Percentiles rank a stretch among this genome's conserved stretches.
Conservation (phyloP, 352 stramenopile species). For the Aphanomyces invadans region DNA sequence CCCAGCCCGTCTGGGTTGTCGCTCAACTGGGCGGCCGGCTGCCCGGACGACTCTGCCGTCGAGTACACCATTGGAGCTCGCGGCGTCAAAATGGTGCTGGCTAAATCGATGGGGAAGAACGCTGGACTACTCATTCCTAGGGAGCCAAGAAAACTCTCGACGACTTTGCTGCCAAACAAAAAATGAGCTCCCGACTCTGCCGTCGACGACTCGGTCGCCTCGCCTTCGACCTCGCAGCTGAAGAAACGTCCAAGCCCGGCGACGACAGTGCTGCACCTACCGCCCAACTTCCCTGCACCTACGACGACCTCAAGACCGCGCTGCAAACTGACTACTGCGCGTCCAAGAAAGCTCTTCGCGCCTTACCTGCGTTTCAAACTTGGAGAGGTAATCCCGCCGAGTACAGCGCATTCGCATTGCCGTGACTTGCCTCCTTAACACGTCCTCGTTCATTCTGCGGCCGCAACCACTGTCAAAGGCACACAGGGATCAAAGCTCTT, state of each 20-base stretch:
- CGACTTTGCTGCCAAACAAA: neutral
- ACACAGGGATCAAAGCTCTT: too few relatives aligned
- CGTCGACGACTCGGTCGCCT: neutral
- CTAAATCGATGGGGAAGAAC: neutral
- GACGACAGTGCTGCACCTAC: neutral
- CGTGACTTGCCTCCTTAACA: too few relatives aligned
- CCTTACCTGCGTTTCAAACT: neutral
- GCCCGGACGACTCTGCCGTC: neutral
- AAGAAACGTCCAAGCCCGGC: neutral
- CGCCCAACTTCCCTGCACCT: too few relatives aligned
- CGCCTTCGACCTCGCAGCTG: neutral
- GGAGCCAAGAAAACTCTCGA: constrained; percentile 12
- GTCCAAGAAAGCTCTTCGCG: neutral
- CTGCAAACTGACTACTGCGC: neutral
- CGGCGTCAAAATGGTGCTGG: constrained; percentile 15
- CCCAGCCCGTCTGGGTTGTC: constrained; percentile 4
- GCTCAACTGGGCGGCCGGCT: neutral
- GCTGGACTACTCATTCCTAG: too few relatives aligned
- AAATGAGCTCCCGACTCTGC: constrained; percentile 8
- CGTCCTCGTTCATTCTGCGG: too few relatives aligned
- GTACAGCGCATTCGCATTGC: neutral
- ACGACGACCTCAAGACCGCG: neutral
- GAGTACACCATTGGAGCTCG: constrained; percentile 11
- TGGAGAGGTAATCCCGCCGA: constrained; percentile 1
- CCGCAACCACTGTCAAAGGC: too few relatives aligned